phyloP scores from a whole-genome alignment of 345 rosid genomes.

The Garcia nutans region DNA sequence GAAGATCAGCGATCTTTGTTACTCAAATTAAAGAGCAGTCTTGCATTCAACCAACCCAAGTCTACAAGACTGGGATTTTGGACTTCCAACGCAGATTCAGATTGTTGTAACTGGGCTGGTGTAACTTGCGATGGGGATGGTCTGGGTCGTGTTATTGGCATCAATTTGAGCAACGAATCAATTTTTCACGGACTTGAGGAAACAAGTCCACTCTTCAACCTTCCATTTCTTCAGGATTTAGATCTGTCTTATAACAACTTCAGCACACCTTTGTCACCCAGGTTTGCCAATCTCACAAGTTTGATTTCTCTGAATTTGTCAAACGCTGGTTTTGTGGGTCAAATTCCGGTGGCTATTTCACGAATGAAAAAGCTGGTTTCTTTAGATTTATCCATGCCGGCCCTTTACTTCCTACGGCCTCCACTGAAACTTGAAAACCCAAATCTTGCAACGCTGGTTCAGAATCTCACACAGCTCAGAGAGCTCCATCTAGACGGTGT shows the following conservation, averaged over 20 bases:
- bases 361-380: conserved; percentile 34
- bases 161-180: conserved; percentile 40
- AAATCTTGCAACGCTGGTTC: conserved; percentile 24
- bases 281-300: conserved; percentile 30
- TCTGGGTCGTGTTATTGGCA: conserved; percentile 34
- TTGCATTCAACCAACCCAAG: background rate
- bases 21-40: conserved; percentile 33
- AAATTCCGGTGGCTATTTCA: conserved; percentile 40
- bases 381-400: conserved; percentile 41
- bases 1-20: conserved; percentile 34
- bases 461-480: conserved; percentile 20
- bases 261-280: conserved; percentile 22
- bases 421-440: conserved; percentile 35
- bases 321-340: conserved; percentile 39
- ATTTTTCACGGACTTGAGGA: conserved; percentile 34
- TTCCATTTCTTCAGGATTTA: conserved; percentile 37
- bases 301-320: conserved; percentile 42
- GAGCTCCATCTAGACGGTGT: conserved; percentile 41
- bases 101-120: conserved; percentile 47
- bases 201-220: conserved; percentile 37
- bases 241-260: conserved; percentile 42
- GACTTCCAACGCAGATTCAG: conserved; percentile 26
- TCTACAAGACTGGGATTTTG: conserved; percentile 32
- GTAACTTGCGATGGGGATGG: conserved; percentile 39
- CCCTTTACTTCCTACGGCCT: background rate